These are phyloP conservation scores for Cyberlindnera meyerae DNA, from an alignment of 805 yeast species.

Conservation along the genomic window DNA sequence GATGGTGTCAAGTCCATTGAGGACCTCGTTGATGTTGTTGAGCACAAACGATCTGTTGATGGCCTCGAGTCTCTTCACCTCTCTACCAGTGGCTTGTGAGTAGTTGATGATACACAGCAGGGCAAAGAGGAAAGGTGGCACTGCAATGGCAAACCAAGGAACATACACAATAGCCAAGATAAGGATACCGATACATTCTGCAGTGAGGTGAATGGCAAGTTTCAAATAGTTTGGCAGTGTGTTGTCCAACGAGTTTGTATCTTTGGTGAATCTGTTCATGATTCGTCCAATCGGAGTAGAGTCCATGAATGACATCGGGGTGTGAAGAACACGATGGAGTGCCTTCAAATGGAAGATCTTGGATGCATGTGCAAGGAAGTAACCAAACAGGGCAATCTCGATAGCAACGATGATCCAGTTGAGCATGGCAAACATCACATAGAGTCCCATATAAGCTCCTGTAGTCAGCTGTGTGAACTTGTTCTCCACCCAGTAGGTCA, in stretches of 20 bases:
- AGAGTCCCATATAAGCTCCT: conserved; percentile 62
- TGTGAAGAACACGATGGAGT: conserved; percentile 48
- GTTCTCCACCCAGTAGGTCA: conserved; percentile 65
- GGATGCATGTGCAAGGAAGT: conserved; percentile 9
- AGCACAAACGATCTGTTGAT: conserved; percentile 63
- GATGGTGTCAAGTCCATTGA: conserved; percentile 61
- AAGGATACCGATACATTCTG: conserved; percentile 51
- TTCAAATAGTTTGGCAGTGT: conserved; percentile 64
- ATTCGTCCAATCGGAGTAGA: conserved; percentile 49
- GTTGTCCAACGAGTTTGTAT: conserved; percentile 74
- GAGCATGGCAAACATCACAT: conserved; percentile 49
- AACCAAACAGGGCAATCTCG: conserved; percentile 30
- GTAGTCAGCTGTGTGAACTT: conserved; percentile 41
- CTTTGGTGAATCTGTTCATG: conserved; percentile 50
- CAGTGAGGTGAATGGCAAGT: conserved; percentile 41
- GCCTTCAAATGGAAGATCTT: conserved; percentile 40
- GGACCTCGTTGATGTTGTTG: conserved; percentile 63
- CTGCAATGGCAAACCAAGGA: conserved; percentile 69
- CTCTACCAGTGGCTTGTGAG: conserved; percentile 69
- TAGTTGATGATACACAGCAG: conserved; percentile 43
- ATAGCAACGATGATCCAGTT: conserved; percentile 25
- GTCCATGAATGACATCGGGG: conserved; percentile 80
- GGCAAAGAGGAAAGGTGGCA: conserved; percentile 46
- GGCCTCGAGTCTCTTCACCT: conserved; percentile 72
- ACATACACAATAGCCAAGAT: conserved; percentile 60